Conservation (phyloP, 225 moss, liverwort and hornwort species). For the Physcomitrellopsis africana region DNA sequence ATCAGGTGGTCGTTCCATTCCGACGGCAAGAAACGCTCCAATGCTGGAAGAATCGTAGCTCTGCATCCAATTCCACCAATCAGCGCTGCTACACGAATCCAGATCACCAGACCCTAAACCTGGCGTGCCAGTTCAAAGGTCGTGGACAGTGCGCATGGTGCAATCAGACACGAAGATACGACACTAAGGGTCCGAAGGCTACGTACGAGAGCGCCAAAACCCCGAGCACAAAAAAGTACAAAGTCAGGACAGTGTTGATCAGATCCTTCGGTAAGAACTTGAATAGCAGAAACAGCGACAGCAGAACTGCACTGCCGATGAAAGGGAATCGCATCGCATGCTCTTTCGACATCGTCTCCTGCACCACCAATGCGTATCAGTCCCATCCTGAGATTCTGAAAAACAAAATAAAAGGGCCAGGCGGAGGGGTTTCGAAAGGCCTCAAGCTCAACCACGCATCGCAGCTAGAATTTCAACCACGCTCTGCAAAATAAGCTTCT, state of each 20-base stretch:
- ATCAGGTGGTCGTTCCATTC: conserved; percentile 78
- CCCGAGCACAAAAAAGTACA: conserved; percentile 98
- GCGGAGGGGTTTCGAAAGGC: background rate
- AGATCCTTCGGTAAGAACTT: conserved; percentile 99
- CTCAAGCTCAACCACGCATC: background rate
- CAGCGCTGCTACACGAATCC: conserved; percentile 2
- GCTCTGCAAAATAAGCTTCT: background rate
- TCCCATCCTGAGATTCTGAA: background rate
- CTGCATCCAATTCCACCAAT: conserved; percentile 54
- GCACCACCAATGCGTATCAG: conserved; percentile 29
- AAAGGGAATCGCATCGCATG: conserved; percentile 99
- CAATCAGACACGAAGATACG: conserved; percentile 13
- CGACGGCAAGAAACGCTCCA: conserved; percentile 75
- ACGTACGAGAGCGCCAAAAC: conserved; percentile 98
- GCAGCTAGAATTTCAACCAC: background rate
- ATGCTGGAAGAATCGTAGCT: conserved; percentile 89
- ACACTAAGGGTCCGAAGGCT: conserved; percentile 15
- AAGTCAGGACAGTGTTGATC: conserved; percentile 97
- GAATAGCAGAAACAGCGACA: conserved; percentile 97
- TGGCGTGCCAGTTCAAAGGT: too few relatives aligned
- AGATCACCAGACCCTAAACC: background rate
- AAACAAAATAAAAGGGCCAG: background rate
- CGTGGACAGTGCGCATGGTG: background rate
- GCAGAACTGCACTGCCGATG: conserved; percentile 97
- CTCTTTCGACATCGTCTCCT: conserved; percentile 99